Evolutionary conservation across 306 rosid species (phyloP).

Genomic region (Clitoria ternatea): DNA sequence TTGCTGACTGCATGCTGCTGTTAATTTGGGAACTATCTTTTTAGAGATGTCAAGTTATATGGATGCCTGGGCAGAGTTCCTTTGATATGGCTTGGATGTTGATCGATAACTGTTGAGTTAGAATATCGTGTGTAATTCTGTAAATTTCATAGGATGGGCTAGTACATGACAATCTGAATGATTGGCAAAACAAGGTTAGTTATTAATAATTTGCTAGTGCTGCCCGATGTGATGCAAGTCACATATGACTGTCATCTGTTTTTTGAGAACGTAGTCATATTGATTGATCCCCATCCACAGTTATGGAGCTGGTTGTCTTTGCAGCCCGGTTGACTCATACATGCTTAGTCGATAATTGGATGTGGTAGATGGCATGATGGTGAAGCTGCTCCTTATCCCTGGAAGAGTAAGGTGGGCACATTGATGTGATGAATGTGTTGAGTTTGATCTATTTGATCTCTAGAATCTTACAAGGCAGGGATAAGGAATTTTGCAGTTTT

Average conservation of each 20-base stretch:
- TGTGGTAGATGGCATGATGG: slow-evolving; percentile 64
- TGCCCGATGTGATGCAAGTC: slow-evolving; percentile 35
- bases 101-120: slow-evolving; percentile 21
- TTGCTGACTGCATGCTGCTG: slow-evolving; percentile 27
- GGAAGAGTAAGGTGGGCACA: slow-evolving; percentile 99
- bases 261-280: slow-evolving; percentile 41
- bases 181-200: slow-evolving; percentile 31
- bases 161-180: slow-evolving; percentile 17
- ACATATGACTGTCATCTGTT: slow-evolving; percentile 28
- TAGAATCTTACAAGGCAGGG: slow-evolving; percentile 77
- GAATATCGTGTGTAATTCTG: slow-evolving; percentile 26
- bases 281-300: slow-evolving; percentile 86
- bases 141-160: slow-evolving; percentile 22
- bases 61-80: slow-evolving; percentile 38
- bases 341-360: slow-evolving; percentile 63
- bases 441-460: slow-evolving; percentile 67
- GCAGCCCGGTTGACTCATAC: slow-evolving; percentile 98
- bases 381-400: slow-evolving; percentile 99
- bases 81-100: slow-evolving; percentile 32
- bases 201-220: slow-evolving; percentile 31
- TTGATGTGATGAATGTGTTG: slow-evolving; percentile 83
- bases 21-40: slow-evolving; percentile 26
- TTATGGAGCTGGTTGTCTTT: slow-evolving; percentile 83
- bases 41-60: slow-evolving; percentile 42
- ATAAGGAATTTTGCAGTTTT: slow-evolving; percentile 77